These are phyloP conservation scores for Kernera saxatilis DNA, from an alignment of 345 rosid genomes.

Conservation along the genomic window DNA sequence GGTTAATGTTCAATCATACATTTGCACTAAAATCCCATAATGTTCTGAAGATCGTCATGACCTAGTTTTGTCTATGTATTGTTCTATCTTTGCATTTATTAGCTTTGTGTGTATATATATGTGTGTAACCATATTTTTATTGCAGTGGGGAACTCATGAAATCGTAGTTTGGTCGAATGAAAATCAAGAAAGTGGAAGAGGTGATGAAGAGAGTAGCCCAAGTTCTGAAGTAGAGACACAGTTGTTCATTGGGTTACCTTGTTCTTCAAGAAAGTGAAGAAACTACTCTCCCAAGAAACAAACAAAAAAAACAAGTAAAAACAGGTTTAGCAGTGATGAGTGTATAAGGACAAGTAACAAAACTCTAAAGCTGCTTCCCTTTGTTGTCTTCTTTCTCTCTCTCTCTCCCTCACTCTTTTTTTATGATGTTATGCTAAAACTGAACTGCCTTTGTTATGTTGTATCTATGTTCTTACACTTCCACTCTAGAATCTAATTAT, in stretches of 20 bases:
- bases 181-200: conserved; percentile 26
- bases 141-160: conserved; percentile 41
- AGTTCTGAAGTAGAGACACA: conserved; percentile 82
- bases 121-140: neutral
- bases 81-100: conserved; percentile 2
- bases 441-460: conserved; percentile 11
- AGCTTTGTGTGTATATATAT: neutral
- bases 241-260: conserved; percentile 75
- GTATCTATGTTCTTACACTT: conserved; percentile 19
- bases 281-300: neutral
- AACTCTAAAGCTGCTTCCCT: conserved; percentile 22
- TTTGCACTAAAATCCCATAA: neutral
- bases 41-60: neutral
- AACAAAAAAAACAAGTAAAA: neutral
- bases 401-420: conserved; percentile 4
- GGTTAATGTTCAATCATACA: neutral
- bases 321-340: conserved; percentile 20
- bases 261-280: conserved; percentile 41
- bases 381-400: conserved; percentile 24
- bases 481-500: neutral
- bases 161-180: conserved; percentile 15
- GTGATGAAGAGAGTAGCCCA: conserved; percentile 41
- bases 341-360: conserved; percentile 19
- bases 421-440: conserved; percentile 8
- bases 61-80: neutral